Conservation (phyloP, 257 asterid species). For the Mentha longifolia region DNA sequence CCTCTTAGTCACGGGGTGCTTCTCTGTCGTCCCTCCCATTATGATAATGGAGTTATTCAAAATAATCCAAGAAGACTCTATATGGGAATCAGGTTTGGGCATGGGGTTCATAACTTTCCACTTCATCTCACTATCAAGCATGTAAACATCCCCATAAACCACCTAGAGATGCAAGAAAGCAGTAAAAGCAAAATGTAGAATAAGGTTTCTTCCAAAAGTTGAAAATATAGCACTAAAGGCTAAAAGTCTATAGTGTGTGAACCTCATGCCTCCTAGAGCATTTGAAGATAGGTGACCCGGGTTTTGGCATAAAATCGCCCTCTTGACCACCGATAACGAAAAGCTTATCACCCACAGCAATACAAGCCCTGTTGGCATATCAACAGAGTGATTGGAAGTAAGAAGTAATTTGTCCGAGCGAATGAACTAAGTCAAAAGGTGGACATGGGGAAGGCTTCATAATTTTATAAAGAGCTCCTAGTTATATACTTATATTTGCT, state of each 20-base stretch:
- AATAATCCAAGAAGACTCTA: slow-evolving; percentile 68
- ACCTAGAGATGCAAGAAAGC: slow-evolving; percentile 37
- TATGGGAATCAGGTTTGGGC: slow-evolving; percentile 79
- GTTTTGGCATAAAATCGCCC: slow-evolving; percentile 86
- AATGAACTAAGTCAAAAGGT: neutral
- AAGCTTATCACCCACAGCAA: slow-evolving; percentile 59
- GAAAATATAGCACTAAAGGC: neutral
- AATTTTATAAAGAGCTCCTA: neutral
- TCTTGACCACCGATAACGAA: slow-evolving; percentile 85
- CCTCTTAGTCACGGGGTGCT: slow-evolving; percentile 71
- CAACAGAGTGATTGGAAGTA: neutral
- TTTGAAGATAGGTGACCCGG: slow-evolving; percentile 78
- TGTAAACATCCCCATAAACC: slow-evolving; percentile 75
- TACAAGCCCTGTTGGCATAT: slow-evolving; percentile 54
- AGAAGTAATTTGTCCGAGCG: too few species aligned
- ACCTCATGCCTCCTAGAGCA: slow-evolving; percentile 85
- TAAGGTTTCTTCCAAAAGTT: neutral
- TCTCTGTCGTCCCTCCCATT: slow-evolving; percentile 78
- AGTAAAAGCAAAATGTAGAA: neutral
- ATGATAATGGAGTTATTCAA: slow-evolving; percentile 61
- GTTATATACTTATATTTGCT: too few species aligned
- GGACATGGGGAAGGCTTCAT: neutral
- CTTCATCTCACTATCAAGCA: slow-evolving; percentile 61
- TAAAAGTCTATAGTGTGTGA: neutral
- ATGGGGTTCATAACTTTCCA: slow-evolving; percentile 62